phyloP scores from a whole-genome alignment of 164 flowering plant genomes.

The Brasenia schreberi region DNA sequence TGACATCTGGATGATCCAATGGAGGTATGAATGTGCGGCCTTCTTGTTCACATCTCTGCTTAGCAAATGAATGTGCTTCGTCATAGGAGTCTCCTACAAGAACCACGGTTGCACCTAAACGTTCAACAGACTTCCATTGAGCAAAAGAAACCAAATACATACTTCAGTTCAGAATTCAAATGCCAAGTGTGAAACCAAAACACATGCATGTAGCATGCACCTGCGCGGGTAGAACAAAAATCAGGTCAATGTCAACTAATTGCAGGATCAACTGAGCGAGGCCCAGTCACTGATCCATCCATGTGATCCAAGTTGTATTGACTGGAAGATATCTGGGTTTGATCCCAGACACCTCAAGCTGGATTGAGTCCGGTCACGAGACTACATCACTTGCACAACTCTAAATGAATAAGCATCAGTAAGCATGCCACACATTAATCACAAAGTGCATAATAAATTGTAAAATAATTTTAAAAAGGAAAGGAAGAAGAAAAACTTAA shows the following conservation, averaged over 20 bases:
- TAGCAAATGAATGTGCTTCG: conserved; percentile 94
- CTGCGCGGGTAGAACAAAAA: not conserved
- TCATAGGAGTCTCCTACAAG: conserved; percentile 93
- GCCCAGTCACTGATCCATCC: not conserved
- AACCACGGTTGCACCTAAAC: conserved; percentile 79
- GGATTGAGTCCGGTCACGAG: not conserved
- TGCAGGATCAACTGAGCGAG: not conserved
- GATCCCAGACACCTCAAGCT: not conserved
- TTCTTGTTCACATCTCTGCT: conserved; percentile 48
- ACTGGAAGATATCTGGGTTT: not conserved
- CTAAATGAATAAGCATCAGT: not conserved
- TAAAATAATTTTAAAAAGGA: not conserved
- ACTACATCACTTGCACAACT: not conserved
- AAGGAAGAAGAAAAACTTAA: conserved; percentile 41
- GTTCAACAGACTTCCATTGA: conserved; percentile 90
- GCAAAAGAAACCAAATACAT: not conserved
- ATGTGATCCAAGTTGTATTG: not conserved
- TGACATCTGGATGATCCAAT: conserved; percentile 94
- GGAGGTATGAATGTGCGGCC: conserved; percentile 83
- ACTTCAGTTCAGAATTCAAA: not conserved
- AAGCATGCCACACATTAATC: not conserved
- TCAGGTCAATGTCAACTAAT: not conserved
- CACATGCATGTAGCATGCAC: not conserved
- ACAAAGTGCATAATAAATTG: not conserved
- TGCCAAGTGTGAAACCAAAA: not conserved